Evolutionary conservation across 768 basidiomycete species (phyloP).

Genomic region (Amanita pseudoporphyria): DNA sequence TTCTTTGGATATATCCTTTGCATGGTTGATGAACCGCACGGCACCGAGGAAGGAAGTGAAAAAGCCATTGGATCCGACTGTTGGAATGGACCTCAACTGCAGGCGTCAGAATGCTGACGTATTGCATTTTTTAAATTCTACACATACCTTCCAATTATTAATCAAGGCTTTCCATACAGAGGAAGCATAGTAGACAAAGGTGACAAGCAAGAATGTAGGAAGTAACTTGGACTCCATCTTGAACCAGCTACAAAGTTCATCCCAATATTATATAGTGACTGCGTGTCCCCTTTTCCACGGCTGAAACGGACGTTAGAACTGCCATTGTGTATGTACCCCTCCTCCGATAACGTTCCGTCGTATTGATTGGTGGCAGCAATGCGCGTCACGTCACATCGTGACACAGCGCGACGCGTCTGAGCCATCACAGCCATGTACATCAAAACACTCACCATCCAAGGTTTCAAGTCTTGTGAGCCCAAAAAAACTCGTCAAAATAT

Average conservation of each 20-base stretch:
- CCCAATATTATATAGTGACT: not conserved
- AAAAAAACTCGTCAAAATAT: not conserved
- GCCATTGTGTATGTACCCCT: too few species aligned
- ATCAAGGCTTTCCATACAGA: not conserved
- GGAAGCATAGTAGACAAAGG: not conserved
- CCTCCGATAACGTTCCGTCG: too few species aligned
- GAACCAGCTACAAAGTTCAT: not conserved
- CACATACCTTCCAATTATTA: not conserved
- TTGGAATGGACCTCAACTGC: slow-evolving; percentile 23
- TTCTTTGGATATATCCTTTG: slow-evolving; percentile 19
- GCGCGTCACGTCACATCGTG: not conserved
- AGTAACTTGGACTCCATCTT: not conserved
- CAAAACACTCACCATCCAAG: slow-evolving; percentile 84
- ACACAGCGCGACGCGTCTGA: not conserved
- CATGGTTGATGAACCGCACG: slow-evolving; percentile 16
- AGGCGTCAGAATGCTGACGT: too few species aligned
- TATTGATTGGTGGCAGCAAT: not conserved
- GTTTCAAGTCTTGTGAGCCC: slow-evolving; percentile 94
- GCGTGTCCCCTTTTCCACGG: not conserved
- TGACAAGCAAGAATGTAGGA: not conserved
- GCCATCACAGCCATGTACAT: slow-evolving; percentile 56
- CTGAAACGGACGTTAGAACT: too few species aligned
- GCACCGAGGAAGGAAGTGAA: slow-evolving; percentile 23
- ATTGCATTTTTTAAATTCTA: too few species aligned
- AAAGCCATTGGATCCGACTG: slow-evolving; percentile 24